Evolutionary conservation across 148 eudicot species (phyloP), one percentile per base, ranked within the genome.

Genomic region (Polygonum aviculare): DNA sequence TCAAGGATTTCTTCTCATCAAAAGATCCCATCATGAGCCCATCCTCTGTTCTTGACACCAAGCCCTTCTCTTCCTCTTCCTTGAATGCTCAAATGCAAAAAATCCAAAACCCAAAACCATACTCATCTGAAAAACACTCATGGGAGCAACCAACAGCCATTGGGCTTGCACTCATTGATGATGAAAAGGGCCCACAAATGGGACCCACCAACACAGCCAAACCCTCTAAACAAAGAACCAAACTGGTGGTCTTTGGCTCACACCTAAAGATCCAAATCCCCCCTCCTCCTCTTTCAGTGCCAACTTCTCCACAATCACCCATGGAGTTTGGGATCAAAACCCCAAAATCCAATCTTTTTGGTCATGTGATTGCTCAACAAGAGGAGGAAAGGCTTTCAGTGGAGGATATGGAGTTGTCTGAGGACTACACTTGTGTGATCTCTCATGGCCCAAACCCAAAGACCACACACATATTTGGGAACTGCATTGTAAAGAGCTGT

Each of bases 351-450:
- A 72, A 40, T 52, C 69, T 50, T 2, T 35, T 67, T 33, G 74
- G 60, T 21, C 36, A 73, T 73, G 57, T 67, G 9, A 36, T 44
- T 67, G 2, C n/a, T 67, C 72, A 35, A 2, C 72, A 15, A 38
- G 44, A 67, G 21, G 72, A 67, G 21, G 72, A 67, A 19, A 76
- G 47, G 19, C 73, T 90, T 18, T 88, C 93, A 39, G 62, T 84
- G 63, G 78, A 77, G 12, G 98, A 95, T 15, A 95, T 95, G 84
- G 96, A 92, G 79, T 83, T 84, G 22, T 92, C 92, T 16, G 98
- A 95, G 86, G 98, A 95, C 69, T 95, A 95, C 35, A 95, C 98
- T 47, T 87, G 98, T 74, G 97, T 95, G 36, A 95, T 92, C 69
- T 81, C 91, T 75, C 97, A 88, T 80, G 98, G 98, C 2, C 98